Base-by-base conservation (phyloP, 805 yeast genomes). In the Tetrapisispora phaffii region DNA sequence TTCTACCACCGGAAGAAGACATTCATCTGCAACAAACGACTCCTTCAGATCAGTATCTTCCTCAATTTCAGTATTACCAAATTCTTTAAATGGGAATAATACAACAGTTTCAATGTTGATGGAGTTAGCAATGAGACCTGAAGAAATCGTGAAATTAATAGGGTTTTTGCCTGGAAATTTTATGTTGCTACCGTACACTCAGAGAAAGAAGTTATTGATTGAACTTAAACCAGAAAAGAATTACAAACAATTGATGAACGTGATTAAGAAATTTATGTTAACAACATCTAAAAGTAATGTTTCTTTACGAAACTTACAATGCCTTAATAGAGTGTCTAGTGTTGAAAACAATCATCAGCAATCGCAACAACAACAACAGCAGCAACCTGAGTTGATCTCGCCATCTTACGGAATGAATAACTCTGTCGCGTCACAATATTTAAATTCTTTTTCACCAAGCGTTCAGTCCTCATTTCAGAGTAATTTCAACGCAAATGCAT, bases 121-220 rank as follows among this genome's bases (percentile, higher is more conserved):
- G 16, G 57, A 54, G 17, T 36, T 54, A 22, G 45, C 42, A 22
- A 52, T 54, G 53, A 47, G 43, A 7, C 51, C 58, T 4, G 62
- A 56, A 20, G 66, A 63, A 26, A 60, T 67, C 9, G 55, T 56
- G n/a, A 47, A 55, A 16, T 41, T 70, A 8, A 56, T 64, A 15
- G 55, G 53, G 4, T 54, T 57, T 41, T 56, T 78, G 20, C 85
- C 85, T 0, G 59, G 68, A 1, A 72, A 77, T 53, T 80, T 78
- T 54, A 65, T 69, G 46, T 74, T 72, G 21, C 62, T 77, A 48
- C 83, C 84, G 0, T 79, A 79, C 55, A 76, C 83, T 1, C 81
- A 76, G 52, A 64, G 86, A 44, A 74, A 76, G 46, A 76, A 68
- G 50, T 47, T 67, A 2, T 45, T 69, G 47, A 39, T 58, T 13